A percentile compares a stretch with the other conserved stretches of the same genome.
phyloP scores from a whole-genome alignment of 1,139 yeast species.

The Suhomyces yuchorum region DNA sequence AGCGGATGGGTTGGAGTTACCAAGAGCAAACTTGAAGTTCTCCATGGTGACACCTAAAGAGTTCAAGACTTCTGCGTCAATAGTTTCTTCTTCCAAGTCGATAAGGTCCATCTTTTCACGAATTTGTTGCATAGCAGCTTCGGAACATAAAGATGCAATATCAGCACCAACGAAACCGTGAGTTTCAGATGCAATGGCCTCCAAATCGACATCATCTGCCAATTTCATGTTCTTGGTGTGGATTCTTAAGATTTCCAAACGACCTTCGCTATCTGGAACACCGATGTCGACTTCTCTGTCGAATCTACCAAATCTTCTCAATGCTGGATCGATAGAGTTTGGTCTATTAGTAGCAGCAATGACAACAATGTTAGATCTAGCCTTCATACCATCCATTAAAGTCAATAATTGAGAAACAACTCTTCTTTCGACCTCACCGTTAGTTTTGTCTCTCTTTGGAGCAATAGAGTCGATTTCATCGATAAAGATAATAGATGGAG shows the following conservation, averaged over 20 bases:
- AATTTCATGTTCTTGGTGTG: conserved; percentile 96
- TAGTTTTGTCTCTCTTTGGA: conserved; percentile 99
- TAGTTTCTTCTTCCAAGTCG: conserved; percentile 95
- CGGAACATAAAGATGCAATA: conserved; percentile 85
- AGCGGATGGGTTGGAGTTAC: conserved; percentile 98
- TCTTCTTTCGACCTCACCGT: conserved; percentile 97
- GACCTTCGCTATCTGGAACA: conserved; percentile 98
- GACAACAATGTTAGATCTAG: conserved; percentile 94
- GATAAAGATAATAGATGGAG: conserved; percentile 95
- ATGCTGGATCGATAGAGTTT: conserved; percentile 96
- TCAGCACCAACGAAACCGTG: conserved; percentile 98
- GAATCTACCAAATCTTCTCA: conserved; percentile 97
- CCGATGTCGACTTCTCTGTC: conserved; percentile 99
- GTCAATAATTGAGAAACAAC: conserved; percentile 97
- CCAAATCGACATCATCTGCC: conserved; percentile 92
- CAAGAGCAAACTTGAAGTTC: conserved; percentile 95
- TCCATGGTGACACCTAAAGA: conserved; percentile 99
- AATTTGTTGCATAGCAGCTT: conserved; percentile 93
- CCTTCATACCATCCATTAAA: conserved; percentile 99
- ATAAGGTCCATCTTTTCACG: conserved; percentile 99
- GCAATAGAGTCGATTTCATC: conserved; percentile 99
- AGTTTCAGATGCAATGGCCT: conserved; percentile 74
- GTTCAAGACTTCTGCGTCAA: conserved; percentile 95
- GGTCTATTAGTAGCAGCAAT: conserved; percentile 92
- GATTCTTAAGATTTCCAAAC: conserved; percentile 88